A percentile compares a stretch with the other conserved stretches of the same genome.
These are phyloP conservation scores for Cenchrus fungigraminus DNA, from an alignment of 176 grass and related monocot species.

Conservation along the genomic window DNA sequence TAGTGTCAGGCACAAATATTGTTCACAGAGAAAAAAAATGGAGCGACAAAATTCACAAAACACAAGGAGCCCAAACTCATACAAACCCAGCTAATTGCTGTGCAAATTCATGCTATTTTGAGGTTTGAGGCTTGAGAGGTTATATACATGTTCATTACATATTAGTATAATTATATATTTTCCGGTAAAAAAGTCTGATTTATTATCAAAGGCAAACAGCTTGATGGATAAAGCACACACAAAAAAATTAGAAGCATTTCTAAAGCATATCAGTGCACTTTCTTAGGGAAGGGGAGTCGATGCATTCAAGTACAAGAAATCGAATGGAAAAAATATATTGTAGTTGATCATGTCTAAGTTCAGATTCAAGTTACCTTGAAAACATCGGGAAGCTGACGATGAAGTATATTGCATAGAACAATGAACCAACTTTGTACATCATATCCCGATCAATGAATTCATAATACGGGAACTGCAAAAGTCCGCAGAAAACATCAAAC, in stretches of 20 bases:
- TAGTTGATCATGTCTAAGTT: conserved; percentile 9
- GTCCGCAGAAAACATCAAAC: conserved; percentile 24
- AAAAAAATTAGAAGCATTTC: neutral
- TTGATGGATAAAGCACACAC: neutral
- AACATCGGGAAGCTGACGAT: conserved; percentile 98
- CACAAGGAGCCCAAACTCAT: neutral
- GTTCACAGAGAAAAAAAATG: neutral
- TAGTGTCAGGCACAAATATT: neutral
- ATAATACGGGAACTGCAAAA: conserved; percentile 94
- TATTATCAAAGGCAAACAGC: neutral
- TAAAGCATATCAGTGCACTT: neutral
- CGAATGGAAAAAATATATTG: neutral
- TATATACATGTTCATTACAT: neutral
- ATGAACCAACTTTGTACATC: conserved; percentile 95
- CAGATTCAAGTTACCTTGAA: conserved; percentile 61
- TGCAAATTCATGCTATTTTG: neutral
- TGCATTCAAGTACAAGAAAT: conserved; percentile 20
- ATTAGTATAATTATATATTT: neutral
- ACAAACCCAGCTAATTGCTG: neutral
- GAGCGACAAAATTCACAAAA: neutral
- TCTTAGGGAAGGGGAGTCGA: neutral
- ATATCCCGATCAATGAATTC: conserved; percentile 78
- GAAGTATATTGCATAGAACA: conserved; percentile 99
- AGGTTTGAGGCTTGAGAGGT: neutral
- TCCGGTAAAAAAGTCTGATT: neutral